Evolutionary conservation across 2,329 filamentous ascomycete species (phyloP).

Genomic region (Zymoseptoria tritici): DNA sequence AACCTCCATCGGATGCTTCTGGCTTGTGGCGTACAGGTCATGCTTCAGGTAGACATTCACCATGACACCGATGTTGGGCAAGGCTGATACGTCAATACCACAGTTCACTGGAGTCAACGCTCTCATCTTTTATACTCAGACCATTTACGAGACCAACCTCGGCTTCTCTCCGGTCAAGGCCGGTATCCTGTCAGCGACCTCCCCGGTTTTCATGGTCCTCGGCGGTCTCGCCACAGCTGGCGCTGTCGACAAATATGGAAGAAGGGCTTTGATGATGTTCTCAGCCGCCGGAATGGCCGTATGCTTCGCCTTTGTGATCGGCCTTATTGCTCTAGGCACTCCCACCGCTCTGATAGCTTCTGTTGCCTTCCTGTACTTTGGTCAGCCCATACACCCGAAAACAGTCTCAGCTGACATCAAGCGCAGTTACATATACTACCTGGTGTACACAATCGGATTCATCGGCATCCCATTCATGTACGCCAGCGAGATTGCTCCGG

Average conservation of each 20-base stretch:
- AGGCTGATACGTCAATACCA: not conserved
- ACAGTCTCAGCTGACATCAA: not conserved
- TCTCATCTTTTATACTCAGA: constrained; percentile 7
- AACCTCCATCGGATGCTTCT: constrained; percentile 7
- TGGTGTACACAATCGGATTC: constrained; percentile 20
- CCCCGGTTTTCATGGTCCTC: not conserved
- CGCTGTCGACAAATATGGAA: no score
- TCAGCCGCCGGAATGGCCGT: constrained; percentile 15
- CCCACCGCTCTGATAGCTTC: constrained; percentile 1
- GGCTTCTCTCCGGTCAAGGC: constrained; percentile 9
- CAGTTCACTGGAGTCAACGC: constrained; percentile 8
- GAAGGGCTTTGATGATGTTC: no score
- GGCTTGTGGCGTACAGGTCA: not conserved
- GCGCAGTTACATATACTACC: constrained; percentile 12
- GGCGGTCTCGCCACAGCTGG: no score
- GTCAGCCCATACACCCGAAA: not conserved
- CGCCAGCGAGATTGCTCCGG: constrained; percentile 19
- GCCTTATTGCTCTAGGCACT: not conserved
- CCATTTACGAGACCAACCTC: constrained; percentile 9
- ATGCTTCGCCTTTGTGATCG: constrained; percentile 17
- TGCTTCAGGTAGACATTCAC: not conserved
- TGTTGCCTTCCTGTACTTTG: constrained; percentile 9
- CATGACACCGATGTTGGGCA: no score
- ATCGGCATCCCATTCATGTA: constrained; percentile 18
- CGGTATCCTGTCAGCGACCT: constrained; percentile 1